Percentiles rank a stretch among this genome's conserved stretches.
These are phyloP conservation scores for Chlamydomonas eustigma DNA, from an alignment of 139 green algal species.

Conservation along the genomic window DNA sequence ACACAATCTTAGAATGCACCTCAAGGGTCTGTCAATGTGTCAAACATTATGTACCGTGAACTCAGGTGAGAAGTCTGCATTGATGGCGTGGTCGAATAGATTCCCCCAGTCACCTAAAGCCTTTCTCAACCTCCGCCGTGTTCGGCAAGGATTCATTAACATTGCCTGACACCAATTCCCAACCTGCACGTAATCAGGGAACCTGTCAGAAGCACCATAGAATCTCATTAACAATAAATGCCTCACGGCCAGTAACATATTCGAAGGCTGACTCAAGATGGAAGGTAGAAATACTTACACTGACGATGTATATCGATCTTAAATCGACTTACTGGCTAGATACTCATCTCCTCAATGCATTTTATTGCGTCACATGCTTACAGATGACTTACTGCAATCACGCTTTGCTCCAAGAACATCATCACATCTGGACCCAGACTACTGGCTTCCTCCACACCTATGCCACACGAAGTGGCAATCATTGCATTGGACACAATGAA, in stretches of 20 bases:
- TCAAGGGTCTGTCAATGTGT: too few species aligned
- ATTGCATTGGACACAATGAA: conserved; percentile 9
- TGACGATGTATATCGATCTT: too few species aligned
- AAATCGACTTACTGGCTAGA: too few species aligned
- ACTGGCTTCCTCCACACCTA: neutral
- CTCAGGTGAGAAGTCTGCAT: conserved; percentile 45
- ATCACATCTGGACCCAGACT: conserved; percentile 34
- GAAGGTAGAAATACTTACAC: too few species aligned
- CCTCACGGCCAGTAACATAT: too few species aligned
- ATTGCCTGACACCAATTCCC: conserved; percentile 51
- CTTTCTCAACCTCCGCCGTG: conserved; percentile 59
- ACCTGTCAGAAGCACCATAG: neutral
- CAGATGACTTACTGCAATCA: conserved; percentile 69
- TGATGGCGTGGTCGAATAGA: conserved; percentile 68
- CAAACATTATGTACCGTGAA: neutral
- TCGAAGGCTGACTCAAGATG: too few species aligned
- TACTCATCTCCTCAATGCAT: too few species aligned
- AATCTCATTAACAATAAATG: too few species aligned
- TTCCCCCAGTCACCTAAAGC: conserved; percentile 75
- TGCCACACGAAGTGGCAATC: conserved; percentile 17
- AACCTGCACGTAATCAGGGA: neutral
- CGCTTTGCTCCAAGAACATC: conserved; percentile 68
- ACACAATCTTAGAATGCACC: too few species aligned
- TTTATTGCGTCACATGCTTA: too few species aligned
- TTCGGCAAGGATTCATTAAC: conserved; percentile 68